Percentiles rank a stretch among this genome's conserved stretches.
These are phyloP conservation scores for Teunomyces panamensis DNA, from an alignment of 805 yeast species.

Conservation along the genomic window DNA sequence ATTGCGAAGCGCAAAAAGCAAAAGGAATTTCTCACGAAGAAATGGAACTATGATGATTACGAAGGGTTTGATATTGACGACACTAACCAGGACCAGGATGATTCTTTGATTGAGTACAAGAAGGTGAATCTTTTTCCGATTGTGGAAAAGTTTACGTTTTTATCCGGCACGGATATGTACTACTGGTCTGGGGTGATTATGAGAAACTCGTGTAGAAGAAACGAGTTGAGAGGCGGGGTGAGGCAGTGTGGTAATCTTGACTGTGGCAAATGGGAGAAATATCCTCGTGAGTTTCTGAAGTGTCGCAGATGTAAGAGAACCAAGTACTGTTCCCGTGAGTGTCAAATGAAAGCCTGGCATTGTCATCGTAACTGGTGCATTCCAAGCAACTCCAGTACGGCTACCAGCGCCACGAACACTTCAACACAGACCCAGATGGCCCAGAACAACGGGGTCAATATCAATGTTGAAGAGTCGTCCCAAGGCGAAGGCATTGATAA, in stretches of 20 bases:
- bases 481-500: slow-evolving; percentile 4
- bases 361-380: slow-evolving; percentile 95
- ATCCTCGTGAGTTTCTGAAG: slow-evolving; percentile 89
- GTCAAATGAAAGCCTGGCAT: slow-evolving; percentile 90
- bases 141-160: slow-evolving; percentile 83
- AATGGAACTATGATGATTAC: slow-evolving; percentile 42
- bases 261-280: slow-evolving; percentile 93
- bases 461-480: slow-evolving; percentile 7
- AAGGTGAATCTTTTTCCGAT: slow-evolving; percentile 76
- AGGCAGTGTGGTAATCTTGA: slow-evolving; percentile 92
- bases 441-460: background rate
- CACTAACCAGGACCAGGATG: slow-evolving; percentile 32
- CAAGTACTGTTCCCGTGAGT: slow-evolving; percentile 88
- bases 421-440: slow-evolving; percentile 8
- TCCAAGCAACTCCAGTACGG: slow-evolving; percentile 38
- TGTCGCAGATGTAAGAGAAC: slow-evolving; percentile 93
- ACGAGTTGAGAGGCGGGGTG: slow-evolving; percentile 82
- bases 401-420: slow-evolving; percentile 15
- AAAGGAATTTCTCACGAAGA: slow-evolving; percentile 26
- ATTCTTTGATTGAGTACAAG: slow-evolving; percentile 44
- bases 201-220: slow-evolving; percentile 92
- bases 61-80: slow-evolving; percentile 40
- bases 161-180: slow-evolving; percentile 73
- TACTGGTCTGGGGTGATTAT: slow-evolving; percentile 98
- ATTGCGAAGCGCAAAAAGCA: slow-evolving; percentile 32